These are phyloP conservation scores for Colletotrichum musicola DNA, from an alignment of 2,329 filamentous ascomycete species.

Conservation along the genomic window DNA sequence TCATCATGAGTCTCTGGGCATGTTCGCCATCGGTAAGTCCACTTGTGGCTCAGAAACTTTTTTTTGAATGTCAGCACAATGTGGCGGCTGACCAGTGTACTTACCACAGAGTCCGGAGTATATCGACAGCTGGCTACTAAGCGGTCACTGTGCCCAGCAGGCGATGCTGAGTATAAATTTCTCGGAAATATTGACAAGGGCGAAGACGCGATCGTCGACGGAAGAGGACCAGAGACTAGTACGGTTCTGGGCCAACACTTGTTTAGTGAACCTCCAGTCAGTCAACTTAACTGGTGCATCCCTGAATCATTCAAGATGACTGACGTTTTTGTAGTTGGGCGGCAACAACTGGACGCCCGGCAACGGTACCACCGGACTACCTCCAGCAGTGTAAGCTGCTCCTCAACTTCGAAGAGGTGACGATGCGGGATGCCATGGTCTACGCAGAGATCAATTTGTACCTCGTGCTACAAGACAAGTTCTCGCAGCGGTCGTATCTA, in stretches of 20 bases:
- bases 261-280: constrained; percentile 53
- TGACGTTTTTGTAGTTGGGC: constrained; percentile 49
- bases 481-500: constrained; percentile 47
- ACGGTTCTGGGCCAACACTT: constrained; percentile 53
- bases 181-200: constrained; percentile 53
- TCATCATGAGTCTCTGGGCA: constrained; percentile 50
- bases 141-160: constrained; percentile 56
- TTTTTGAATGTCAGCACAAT: background rate
- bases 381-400: constrained; percentile 55
- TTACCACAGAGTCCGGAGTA: constrained; percentile 48
- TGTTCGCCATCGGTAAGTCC: constrained; percentile 30
- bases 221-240: constrained; percentile 50
- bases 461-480: constrained; percentile 51
- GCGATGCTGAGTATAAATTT: constrained; percentile 58
- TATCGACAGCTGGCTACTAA: constrained; percentile 57
- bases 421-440: constrained; percentile 56
- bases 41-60: background rate
- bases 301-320: background rate
- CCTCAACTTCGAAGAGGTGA: constrained; percentile 55
- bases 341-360: constrained; percentile 54
- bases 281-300: background rate
- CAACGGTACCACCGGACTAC: constrained; percentile 52
- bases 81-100: background rate
- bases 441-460: constrained; percentile 55
- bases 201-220: constrained; percentile 48